Evolutionary conservation across 2,329 filamentous ascomycete species (phyloP).

Genomic region (Apiospora marii): DNA sequence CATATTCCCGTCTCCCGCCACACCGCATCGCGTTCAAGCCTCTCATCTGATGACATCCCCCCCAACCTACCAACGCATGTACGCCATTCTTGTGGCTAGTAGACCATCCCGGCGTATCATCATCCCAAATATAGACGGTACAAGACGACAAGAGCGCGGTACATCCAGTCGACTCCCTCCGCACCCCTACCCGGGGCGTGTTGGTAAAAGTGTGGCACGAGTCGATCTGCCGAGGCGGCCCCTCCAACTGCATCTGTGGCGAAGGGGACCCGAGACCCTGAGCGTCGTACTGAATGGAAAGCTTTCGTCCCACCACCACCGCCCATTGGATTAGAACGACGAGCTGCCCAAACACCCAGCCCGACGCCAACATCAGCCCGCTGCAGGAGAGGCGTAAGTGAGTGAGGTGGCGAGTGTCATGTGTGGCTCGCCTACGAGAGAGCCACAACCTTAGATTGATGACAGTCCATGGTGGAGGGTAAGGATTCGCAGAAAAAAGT

Average conservation of each 20-base stretch:
- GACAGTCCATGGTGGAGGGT: background rate
- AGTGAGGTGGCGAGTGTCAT: constrained; percentile 2
- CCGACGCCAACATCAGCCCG: background rate
- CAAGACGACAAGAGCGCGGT: background rate
- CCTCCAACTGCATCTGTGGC: constrained; percentile 2
- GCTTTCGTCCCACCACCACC: background rate
- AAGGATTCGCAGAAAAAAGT: constrained; percentile 1
- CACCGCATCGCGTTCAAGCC: constrained; percentile 6
- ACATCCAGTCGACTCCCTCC: background rate
- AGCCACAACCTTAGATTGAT: background rate
- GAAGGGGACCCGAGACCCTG: constrained; percentile 8
- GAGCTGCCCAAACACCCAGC: background rate
- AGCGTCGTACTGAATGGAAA: constrained; percentile 3
- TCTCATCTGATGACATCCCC: background rate
- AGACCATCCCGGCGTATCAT: background rate
- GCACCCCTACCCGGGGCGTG: constrained; percentile 12
- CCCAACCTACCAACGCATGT: no score
- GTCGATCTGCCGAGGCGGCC: background rate
- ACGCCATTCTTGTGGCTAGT: background rate
- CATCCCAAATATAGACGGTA: constrained; percentile 20
- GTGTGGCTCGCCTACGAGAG: constrained; percentile 2
- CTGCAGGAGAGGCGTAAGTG: no score
- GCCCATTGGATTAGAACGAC: background rate
- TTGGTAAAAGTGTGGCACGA: constrained; percentile 19
- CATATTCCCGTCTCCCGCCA: background rate